Percentiles rank a stretch among this genome's conserved stretches.
phyloP scores from a whole-genome alignment of 75 land plant species.

The Selaginella moellendorffii region DNA sequence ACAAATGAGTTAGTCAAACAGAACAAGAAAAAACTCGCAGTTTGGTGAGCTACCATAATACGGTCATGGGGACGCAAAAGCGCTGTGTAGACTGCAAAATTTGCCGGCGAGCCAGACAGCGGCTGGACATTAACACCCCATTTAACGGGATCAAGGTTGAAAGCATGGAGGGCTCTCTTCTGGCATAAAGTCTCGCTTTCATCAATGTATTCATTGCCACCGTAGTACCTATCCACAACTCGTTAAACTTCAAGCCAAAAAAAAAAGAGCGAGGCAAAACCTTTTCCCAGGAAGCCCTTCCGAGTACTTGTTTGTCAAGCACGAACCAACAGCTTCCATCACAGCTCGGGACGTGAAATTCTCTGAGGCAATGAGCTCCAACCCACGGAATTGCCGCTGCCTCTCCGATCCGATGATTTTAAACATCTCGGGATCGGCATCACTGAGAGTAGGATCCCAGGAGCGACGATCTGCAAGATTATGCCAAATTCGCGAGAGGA shows the following conservation, averaged over 20 bases:
- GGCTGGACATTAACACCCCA: conserved; percentile 98
- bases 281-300: conserved; percentile 95
- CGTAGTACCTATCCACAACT: conserved; percentile 72
- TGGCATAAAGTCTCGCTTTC: conserved; percentile 73
- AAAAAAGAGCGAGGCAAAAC: too few relatives aligned
- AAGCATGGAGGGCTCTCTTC: conserved; percentile 61
- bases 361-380: conserved; percentile 94
- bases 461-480: background rate
- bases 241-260: too few relatives aligned
- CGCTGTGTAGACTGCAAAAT: conserved; percentile 87
- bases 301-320: conserved; percentile 91
- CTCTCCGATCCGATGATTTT: conserved; percentile 65
- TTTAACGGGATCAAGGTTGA: conserved; percentile 41
- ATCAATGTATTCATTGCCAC: conserved; percentile 88
- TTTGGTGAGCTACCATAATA: too few relatives aligned
- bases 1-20: background rate
- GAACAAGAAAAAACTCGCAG: background rate
- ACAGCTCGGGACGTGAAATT: conserved; percentile 87
- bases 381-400: conserved; percentile 47
- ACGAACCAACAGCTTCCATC: conserved; percentile 87
- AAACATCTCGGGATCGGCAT: conserved; percentile 45
- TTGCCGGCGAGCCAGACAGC: conserved; percentile 86
- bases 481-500: background rate
- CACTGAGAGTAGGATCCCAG: conserved; percentile 32
- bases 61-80: conserved; percentile 81